Base-by-base conservation (phyloP, 2,329 filamentous ascomycete species). In the Cercospora janseana region DNA sequence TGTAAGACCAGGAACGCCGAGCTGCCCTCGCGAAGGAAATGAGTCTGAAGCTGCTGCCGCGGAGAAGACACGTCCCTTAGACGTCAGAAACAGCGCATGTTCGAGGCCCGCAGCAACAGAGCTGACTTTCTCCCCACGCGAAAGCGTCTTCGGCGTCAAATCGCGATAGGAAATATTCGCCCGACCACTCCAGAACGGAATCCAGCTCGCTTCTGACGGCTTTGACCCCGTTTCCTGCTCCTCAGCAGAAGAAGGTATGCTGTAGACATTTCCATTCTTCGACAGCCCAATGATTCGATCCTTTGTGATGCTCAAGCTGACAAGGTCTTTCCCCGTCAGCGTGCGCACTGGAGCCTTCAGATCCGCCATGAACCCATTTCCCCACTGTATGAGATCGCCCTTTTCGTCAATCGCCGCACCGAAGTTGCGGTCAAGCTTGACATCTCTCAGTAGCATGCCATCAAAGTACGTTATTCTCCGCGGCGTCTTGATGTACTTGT, bases 301-400 rank as follows among this genome's bases (percentile, higher is more conserved):
- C 54, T 79, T 76, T 0, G 91, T 95, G 41, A 95, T 77, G 31
- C 82, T 80, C 34, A 96, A 72, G 50, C 88, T 88, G 51, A 79
- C 72, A 42, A 97, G 74, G 61, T 95, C 80, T 67, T 94, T 95
- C 48, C 91, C 92, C 52, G 73, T 82, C 46, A 98, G 71, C 0
- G 92, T 96, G 41, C 78, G 74, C 1, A 77, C 77, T 0, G 92
- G 93, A 23, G 76, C 72, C 7, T 75, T 79, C 23, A 81, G 74
- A 4, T 81, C 76, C 48, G 79, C 76, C 5, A 85, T 86, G 66
- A 86, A 96, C 3, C 78, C 88, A 3, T 78, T 77, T 1, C 93
- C 93, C 93, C 93, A 98, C 72, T 97, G 91, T 9, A 96, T 76
- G 35, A 98, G 69, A 66, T 97, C 87, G 3, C 93, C 93, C 55